Conservation (phyloP, 1,284 basidiomycete genomes). For the Boletellus deceptivus region DNA sequence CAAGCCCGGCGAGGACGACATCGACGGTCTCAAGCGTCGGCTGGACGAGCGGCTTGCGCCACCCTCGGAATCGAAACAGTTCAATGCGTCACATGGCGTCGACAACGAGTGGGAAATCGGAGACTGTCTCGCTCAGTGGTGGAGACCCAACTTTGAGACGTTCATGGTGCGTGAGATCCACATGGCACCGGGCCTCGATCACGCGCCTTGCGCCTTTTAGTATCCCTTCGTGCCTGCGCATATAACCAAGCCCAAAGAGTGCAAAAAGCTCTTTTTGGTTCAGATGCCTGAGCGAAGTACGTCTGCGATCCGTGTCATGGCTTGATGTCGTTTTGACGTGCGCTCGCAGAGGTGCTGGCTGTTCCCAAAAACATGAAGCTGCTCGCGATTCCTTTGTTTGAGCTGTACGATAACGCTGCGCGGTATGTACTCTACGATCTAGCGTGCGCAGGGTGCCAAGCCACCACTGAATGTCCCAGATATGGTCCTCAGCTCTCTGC, state of each 20-base stretch:
- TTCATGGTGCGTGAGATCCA: slow-evolving; percentile 77
- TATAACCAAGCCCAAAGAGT: slow-evolving; percentile 96
- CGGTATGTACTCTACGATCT: slow-evolving; percentile 45
- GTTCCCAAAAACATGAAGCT: slow-evolving; percentile 99
- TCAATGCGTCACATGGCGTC: slow-evolving; percentile 68
- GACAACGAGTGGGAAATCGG: slow-evolving; percentile 94
- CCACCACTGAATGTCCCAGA: slow-evolving; percentile 7
- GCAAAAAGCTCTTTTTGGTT: slow-evolving; percentile 94
- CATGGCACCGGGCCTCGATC: slow-evolving; percentile 1
- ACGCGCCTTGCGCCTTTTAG: slow-evolving; percentile 40
- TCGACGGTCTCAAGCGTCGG: slow-evolving; percentile 83
- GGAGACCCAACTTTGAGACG: slow-evolving; percentile 95
- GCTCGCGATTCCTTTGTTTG: slow-evolving; percentile 92
- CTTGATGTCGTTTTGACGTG: neutral
- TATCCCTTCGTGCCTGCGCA: slow-evolving; percentile 98
- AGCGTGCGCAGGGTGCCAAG: slow-evolving; percentile 1
- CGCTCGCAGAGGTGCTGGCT: slow-evolving; percentile 79
- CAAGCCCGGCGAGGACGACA: slow-evolving; percentile 92
- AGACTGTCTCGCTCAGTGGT: slow-evolving; percentile 95
- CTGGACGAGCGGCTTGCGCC: slow-evolving; percentile 89
- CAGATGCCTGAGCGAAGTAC: slow-evolving; percentile 92
- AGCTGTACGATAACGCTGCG: slow-evolving; percentile 96
- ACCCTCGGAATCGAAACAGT: slow-evolving; percentile 59
- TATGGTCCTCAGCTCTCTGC: slow-evolving; percentile 84
- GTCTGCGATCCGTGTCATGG: slow-evolving; percentile 30